phyloP scores from a whole-genome alignment of 176 grass and related monocot genomes.

The Rhynchospora pubera region DNA sequence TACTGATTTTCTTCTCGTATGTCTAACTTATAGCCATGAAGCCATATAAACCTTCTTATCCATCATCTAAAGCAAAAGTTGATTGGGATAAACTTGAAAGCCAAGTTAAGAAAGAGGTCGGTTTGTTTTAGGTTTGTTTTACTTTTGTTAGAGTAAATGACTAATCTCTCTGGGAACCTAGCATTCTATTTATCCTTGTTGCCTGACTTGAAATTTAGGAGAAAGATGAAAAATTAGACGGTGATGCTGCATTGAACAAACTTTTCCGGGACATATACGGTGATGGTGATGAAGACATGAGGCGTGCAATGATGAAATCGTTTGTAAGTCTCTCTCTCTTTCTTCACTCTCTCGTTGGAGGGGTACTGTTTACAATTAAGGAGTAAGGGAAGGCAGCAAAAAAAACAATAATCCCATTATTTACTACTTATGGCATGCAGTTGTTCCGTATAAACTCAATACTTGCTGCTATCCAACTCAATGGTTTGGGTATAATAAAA shows the following conservation, averaged over 20 bases:
- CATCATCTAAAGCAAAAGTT: constrained; percentile 41
- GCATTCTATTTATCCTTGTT: no score
- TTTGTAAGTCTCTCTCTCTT: constrained; percentile 28
- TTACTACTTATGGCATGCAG: no score
- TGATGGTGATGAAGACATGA: constrained; percentile 39
- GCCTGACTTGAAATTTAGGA: neutral
- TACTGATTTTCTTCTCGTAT: neutral
- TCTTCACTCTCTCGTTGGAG: no score
- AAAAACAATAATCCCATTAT: no score
- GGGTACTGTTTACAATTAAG: no score
- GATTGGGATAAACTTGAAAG: constrained; percentile 48
- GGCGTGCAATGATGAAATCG: constrained; percentile 51
- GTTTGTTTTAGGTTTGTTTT: no score
- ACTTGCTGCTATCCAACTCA: no score
- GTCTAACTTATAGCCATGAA: constrained; percentile 29
- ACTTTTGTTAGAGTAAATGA: neutral
- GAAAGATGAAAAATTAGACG: constrained; percentile 35
- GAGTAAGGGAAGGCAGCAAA: no score
- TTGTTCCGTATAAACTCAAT: no score
- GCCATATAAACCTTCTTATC: constrained; percentile 39
- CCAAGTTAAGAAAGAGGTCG: constrained; percentile 40
- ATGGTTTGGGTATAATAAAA: no score
- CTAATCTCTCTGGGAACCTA: no score
- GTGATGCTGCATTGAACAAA: constrained; percentile 45
- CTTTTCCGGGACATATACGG: constrained; percentile 39